Base-by-base conservation (phyloP, 2,329 filamentous ascomycete genomes). In the Exophiala mesophila region DNA sequence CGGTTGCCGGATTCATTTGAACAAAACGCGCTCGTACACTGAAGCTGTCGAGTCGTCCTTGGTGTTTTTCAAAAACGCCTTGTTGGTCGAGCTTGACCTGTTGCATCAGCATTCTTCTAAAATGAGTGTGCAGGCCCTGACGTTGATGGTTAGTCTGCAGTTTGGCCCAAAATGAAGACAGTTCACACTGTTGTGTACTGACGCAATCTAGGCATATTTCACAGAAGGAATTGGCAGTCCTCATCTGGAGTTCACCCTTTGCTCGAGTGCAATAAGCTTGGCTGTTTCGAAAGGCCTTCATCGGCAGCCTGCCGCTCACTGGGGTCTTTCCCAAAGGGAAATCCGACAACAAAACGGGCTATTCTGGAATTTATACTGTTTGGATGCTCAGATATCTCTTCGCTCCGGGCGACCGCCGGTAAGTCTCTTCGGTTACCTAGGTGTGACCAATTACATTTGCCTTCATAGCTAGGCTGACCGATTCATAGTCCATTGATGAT, bases 401-500 rank as follows among this genome's bases (percentile, higher is more conserved):
- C 32, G 21, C 23, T 43, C 40, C 12, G 40, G 40, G 21, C 32
- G 40, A 6, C 40, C 15, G 23, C 35, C 40, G n/a, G 40, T 43
- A 37, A 3, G 33, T 28, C n/a, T 16, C 24, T 28, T 8, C n/a
- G n/a, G n/a, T n/a, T n/a, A n/a, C n/a, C n/a, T n/a, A n/a, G n/a
- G n/a, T n/a, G n/a, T n/a, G n/a, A n/a, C n/a, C 8, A 28, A 30
- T 4, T 5, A n/a, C 3, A 12, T 10, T 8, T 10, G 24, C 33
- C 5, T 16, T 21, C 9, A 17, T 9, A 5, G 5, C 17, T 8
- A 28, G n/a, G 24, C 8, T n/a, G 8, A 28, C 8, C n/a, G 24
- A 4, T 21, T 13, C 5, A 17, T 18, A 28, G 36, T 18, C 18
- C 15, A 43, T 43, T 13, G 39, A 41, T 16, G 40, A 43, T 18